Conservation (phyloP, 2,329 filamentous ascomycete genomes). For the Sporothrix globosa region DNA sequence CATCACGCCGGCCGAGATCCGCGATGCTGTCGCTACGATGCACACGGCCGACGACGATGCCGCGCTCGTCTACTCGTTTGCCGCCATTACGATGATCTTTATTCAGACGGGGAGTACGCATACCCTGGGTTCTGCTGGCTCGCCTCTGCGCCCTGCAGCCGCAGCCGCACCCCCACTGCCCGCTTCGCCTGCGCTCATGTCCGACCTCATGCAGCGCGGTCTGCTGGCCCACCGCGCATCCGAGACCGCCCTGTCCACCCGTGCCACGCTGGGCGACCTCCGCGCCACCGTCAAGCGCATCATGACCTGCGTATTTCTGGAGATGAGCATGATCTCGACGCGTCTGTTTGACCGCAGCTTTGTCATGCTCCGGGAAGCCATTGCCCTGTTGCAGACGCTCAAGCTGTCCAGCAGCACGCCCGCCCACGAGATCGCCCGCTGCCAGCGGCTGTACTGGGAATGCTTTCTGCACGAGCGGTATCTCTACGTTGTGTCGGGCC, state of each 20-base stretch:
- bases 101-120: neutral
- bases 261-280: neutral
- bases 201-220: constrained; percentile 42
- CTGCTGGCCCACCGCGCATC: constrained; percentile 40
- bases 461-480: constrained; percentile 61
- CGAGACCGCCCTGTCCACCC: constrained; percentile 42
- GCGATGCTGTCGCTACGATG: constrained; percentile 44
- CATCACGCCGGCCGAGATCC: constrained; percentile 44
- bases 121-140: neutral
- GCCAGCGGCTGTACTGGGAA: constrained; percentile 59
- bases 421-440: constrained; percentile 40
- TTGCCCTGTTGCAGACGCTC: constrained; percentile 50
- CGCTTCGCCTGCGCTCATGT: neutral
- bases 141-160: too few relatives aligned
- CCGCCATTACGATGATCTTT: constrained; percentile 11
- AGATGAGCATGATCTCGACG: constrained; percentile 56
- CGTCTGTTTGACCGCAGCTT: constrained; percentile 54
- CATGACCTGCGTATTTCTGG: constrained; percentile 57
- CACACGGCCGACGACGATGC: constrained; percentile 43
- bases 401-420: constrained; percentile 40
- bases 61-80: constrained; percentile 1
- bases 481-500: constrained; percentile 55
- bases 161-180: neutral
- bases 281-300: constrained; percentile 46
- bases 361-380: constrained; percentile 55